phyloP scores from a whole-genome alignment of 257 asterid genomes.

The Fraxinus quadrangulata region DNA sequence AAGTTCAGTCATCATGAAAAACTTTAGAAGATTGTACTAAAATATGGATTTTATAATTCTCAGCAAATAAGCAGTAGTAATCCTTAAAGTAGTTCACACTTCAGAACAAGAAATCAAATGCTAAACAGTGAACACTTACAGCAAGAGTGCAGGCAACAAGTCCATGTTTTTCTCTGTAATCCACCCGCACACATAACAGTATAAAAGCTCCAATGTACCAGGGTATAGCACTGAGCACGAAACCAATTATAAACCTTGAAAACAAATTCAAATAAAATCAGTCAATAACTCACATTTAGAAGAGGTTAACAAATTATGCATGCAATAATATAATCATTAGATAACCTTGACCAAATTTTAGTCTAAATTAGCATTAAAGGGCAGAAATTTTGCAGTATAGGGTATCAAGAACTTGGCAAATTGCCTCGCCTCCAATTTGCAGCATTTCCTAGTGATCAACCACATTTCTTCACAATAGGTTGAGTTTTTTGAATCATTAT shows the following conservation, averaged over 20 bases:
- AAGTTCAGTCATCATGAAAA: not conserved
- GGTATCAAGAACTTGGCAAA: constrained; percentile 6
- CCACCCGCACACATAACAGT: constrained; percentile 73
- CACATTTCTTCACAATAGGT: not conserved
- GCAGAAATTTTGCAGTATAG: constrained; percentile 1
- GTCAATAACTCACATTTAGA: not conserved
- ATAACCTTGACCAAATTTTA: constrained; percentile 6
- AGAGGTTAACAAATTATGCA: constrained; percentile 2
- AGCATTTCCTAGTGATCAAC: constrained; percentile 4
- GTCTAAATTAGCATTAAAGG: not conserved
- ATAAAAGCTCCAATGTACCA: constrained; percentile 90
- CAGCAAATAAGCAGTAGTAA: not conserved
- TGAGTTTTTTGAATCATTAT: not conserved
- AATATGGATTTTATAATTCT: not conserved
- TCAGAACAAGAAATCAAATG: not conserved
- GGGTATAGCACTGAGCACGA: constrained; percentile 80
- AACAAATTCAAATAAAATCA: constrained; percentile 22
- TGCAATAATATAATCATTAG: not conserved
- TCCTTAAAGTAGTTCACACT: not conserved
- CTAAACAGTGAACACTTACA: constrained; percentile 52
- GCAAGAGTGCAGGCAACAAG: constrained; percentile 81
- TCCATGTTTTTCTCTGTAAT: constrained; percentile 90
- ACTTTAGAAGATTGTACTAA: not conserved
- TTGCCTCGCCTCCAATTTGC: not conserved
- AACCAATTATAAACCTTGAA: constrained; percentile 77